These are phyloP conservation scores for Suillus hirtellus DNA, from an alignment of 768 basidiomycete species.

Conservation along the genomic window DNA sequence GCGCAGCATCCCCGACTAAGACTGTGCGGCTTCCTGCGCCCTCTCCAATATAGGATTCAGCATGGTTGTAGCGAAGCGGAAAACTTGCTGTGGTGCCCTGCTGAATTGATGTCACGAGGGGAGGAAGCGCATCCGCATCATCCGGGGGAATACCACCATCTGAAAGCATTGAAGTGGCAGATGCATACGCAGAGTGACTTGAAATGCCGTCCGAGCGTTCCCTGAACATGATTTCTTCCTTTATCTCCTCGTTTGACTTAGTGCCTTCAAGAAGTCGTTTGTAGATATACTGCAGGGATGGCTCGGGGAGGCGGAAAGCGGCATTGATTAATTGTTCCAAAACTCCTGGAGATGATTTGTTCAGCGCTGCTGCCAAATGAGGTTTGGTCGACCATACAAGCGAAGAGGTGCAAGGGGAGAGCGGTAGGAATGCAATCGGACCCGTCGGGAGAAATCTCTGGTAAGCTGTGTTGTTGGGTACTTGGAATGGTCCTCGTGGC, in stretches of 20 bases:
- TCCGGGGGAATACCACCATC: constrained; percentile 55
- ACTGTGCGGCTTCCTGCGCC: constrained; percentile 68
- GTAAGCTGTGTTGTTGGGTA: constrained; percentile 79
- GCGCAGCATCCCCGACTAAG: constrained; percentile 94
- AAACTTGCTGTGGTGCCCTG: constrained; percentile 81
- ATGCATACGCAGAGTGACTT: constrained; percentile 62
- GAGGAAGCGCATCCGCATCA: constrained; percentile 68
- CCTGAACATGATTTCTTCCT: constrained; percentile 68
- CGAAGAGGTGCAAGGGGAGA: constrained; percentile 76
- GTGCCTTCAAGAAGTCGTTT: constrained; percentile 57
- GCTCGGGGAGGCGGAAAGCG: constrained; percentile 81
- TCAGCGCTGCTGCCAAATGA: constrained; percentile 68
- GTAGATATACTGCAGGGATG: constrained; percentile 71
- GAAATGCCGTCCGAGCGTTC: constrained; percentile 72
- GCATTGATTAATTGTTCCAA: constrained; percentile 82
- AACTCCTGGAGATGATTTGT: constrained; percentile 60
- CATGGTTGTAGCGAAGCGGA: constrained; percentile 85
- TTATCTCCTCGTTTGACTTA: constrained; percentile 50
- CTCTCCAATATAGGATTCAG: constrained; percentile 83
- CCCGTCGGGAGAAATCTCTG: constrained; percentile 95
- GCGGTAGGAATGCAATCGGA: constrained; percentile 92
- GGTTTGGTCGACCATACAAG: constrained; percentile 95
- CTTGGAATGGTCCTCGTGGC: constrained; percentile 60
- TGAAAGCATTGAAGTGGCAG: constrained; percentile 35
- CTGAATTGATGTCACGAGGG: constrained; percentile 71